phyloP scores from a whole-genome alignment of 2,329 filamentous ascomycete species.

The Penicillium fuscoglaucum region DNA sequence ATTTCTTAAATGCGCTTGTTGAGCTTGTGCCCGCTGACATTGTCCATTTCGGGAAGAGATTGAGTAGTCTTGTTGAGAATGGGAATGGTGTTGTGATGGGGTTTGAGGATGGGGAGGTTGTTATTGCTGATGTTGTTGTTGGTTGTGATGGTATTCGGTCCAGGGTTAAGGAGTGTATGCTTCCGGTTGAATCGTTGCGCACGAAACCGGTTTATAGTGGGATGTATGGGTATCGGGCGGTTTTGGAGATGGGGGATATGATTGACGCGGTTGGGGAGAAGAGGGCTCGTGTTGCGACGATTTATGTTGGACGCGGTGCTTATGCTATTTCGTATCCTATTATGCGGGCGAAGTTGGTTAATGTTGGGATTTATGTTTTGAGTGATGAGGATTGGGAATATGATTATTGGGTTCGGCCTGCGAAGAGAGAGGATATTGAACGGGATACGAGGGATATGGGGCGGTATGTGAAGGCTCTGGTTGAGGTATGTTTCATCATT shows the following conservation, averaged over 20 bases:
- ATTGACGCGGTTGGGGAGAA: constrained; percentile 35
- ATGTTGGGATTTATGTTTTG: constrained; percentile 34
- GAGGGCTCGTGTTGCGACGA: constrained; percentile 31
- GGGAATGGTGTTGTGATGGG: constrained; percentile 1
- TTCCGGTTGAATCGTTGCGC: constrained; percentile 14
- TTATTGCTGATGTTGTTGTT: constrained; percentile 34
- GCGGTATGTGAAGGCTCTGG: constrained; percentile 26
- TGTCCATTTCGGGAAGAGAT: constrained; percentile 38
- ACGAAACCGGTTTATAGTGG: constrained; percentile 33
- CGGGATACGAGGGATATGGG: constrained; percentile 33
- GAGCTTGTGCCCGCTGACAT: constrained; percentile 30
- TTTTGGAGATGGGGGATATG: constrained; percentile 38
- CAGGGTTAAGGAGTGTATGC: constrained; percentile 30
- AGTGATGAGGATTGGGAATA: constrained; percentile 29
- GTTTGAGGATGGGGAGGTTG: constrained; percentile 36
- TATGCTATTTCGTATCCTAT: constrained; percentile 40
- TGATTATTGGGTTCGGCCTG: constrained; percentile 33
- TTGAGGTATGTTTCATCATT: constrained; percentile 25
- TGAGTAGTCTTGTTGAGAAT: constrained; percentile 7
- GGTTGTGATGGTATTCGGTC: constrained; percentile 42
- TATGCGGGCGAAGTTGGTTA: constrained; percentile 35
- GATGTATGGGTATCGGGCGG: constrained; percentile 38
- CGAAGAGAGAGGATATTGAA: constrained; percentile 31
- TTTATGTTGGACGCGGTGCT: constrained; percentile 33
- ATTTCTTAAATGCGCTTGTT: constrained; percentile 38